Evolutionary conservation across 306 rosid genomes (phyloP).

Genomic region (Notholithocarpus densiflorus): DNA sequence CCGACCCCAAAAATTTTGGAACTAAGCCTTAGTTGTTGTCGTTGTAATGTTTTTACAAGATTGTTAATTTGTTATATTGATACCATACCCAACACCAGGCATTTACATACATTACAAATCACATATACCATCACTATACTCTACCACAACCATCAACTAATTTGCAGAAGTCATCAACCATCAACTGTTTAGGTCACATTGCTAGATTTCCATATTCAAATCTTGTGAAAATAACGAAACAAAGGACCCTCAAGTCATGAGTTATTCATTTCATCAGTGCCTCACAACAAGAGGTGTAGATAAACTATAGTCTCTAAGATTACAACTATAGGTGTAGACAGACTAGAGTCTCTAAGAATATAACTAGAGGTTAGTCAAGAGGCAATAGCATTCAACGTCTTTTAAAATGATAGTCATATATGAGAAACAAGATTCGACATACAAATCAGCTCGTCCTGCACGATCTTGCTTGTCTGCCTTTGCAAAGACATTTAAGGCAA

Average conservation of each 20-base stretch:
- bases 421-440: conserved; percentile 19
- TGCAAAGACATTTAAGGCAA: conserved; percentile 83
- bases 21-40: no score
- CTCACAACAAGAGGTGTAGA: not conserved
- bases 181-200: no score
- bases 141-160: no score
- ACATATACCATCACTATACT: no score
- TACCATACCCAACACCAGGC: no score
- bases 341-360: not conserved
- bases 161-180: no score
- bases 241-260: not conserved
- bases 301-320: not conserved
- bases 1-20: no score
- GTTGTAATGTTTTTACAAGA: no score
- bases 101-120: no score
- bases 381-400: not conserved
- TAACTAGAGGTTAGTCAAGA: not conserved
- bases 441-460: conserved; percentile 94
- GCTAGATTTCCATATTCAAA: no score
- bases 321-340: not conserved
- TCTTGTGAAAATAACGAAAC: no score
- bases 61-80: no score
- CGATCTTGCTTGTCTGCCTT: conserved; percentile 99
- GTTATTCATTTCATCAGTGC: not conserved
- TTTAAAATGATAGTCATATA: not conserved